Evolutionary conservation across 345 rosid genomes (phyloP), one percentile per base, ranked within the genome.

Genomic region (Crucihimalaya himalaica): DNA sequence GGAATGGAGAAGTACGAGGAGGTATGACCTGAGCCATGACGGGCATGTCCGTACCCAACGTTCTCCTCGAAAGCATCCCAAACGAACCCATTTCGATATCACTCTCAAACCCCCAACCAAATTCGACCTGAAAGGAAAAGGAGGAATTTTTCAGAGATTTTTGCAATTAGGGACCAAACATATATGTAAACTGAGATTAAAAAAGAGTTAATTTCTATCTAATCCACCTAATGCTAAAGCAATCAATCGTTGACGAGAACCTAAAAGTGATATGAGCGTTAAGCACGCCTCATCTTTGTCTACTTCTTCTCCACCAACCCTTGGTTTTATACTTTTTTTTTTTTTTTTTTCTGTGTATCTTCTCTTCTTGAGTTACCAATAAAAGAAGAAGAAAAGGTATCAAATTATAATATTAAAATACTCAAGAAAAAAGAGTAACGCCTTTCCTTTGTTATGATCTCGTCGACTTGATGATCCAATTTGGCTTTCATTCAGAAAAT

Each of bases 1-100:
- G 16, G 51, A 72, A 5, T 21, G 54, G 77, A 42, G 25, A 12
- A 57, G 68, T 47, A 18, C 3, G 68, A 72, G 34, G 28, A 39
- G n/a, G n/a, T n/a, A 6, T 39, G 5, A 95, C 98, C 98, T 92
- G 72, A 81, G 85, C 83, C 99, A 95, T 95, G 64, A 95, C 72
- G 10, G 98, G 98, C 80, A 81, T 82, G 39, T 95, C 89, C 20
- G 98, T 95, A 73, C 82, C 94, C 82, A 90, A 19, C 25, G 88
- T 80, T 80, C 99, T 90, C 78, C 68, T 88, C 27, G 99, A 97
- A 75, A 95, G 96, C 88, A 53, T 86, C 78, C 76, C 87, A 16
- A 8, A 77, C 42, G 89, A 90, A 81, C 97, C 99, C 98, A 95
- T 95, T 85, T 86, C 68, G n/a, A 8, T 29, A 7, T 46, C 23